Percentiles rank a stretch among this genome's conserved stretches.
Conservation (phyloP, 306 rosid genomes). For the Lathyrus oleraceus region DNA sequence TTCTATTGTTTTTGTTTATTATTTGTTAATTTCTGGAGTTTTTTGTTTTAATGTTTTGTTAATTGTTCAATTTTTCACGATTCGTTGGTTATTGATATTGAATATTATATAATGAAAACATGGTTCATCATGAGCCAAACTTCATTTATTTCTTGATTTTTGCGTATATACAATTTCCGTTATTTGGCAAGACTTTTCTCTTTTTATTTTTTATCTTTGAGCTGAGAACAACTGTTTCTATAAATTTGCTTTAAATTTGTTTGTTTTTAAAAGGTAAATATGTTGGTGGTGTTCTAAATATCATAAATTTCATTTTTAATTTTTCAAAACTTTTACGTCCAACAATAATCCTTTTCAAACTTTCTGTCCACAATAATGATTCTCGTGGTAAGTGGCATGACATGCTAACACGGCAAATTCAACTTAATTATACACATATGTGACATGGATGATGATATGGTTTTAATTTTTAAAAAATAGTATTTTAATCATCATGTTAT, state of each 20-base stretch:
- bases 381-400: too few species aligned
- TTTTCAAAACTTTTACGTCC: too few species aligned
- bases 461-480: too few species aligned
- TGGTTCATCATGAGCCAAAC: neutral
- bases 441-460: too few species aligned
- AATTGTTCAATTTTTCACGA: constrained; percentile 19
- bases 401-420: too few species aligned
- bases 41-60: constrained; percentile 1
- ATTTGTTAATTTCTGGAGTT: neutral
- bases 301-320: too few species aligned
- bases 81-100: constrained; percentile 21
- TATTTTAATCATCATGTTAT: too few species aligned
- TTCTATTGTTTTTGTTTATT: neutral
- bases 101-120: neutral
- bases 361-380: too few species aligned
- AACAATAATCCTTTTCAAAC: too few species aligned
- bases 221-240: neutral
- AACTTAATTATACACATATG: too few species aligned
- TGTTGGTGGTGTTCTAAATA: too few species aligned
- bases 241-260: neutral
- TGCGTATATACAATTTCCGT: neutral
- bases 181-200: neutral
- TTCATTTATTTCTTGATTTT: neutral
- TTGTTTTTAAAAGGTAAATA: too few species aligned
- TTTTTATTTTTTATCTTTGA: neutral